Evolutionary conservation across 202 grass and related monocot genomes (phyloP), one percentile per base, ranked within the genome.

Genomic region (Digitaria exilis): DNA sequence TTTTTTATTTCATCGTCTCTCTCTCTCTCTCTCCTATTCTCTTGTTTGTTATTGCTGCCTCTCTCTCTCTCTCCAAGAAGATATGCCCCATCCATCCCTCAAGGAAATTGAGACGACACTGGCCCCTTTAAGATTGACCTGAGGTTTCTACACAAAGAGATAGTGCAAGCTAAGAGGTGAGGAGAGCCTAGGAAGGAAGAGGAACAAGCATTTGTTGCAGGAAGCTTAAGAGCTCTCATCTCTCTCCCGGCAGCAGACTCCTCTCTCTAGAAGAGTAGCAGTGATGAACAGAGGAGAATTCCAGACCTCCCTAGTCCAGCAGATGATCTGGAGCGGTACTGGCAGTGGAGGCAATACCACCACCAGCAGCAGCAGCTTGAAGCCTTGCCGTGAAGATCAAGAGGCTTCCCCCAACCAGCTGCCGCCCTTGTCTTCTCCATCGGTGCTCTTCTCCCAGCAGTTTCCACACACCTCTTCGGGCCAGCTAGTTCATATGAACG

Each of bases 271-370:
- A 9, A 39, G 37, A 39, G 4, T 30, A 31, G 62, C 18, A 18
- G 69, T 77, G 65, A 88, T 88, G 82, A 77, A 88, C 48, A 81
- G 65, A 84, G 82, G 72, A 71, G 85, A 88, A 88, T 91, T 91
- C 65, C 89, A 93, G 75, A 91, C 79, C 60, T 94, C 91, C 78
- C 48, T 91, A n/a, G 88, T 93, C 64, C 87, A 91, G 65, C 92
- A 95, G 85, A 93, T 93, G 92, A 82, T 88, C 88, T 83, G 88
- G 90, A 86, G 84, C 35, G 69, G 76, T 22, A 71, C 76, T 22
- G 68, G 54, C 4, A 19, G 58, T 14, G 34, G 62, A 0, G 42
- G 62, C n/a, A 39, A 57, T 34, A 69, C 41, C 8, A 39, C 39
- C 39, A 73, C 34, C 9, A 51, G 32, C 71, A 55, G 70, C 32